Percentiles rank a stretch among this genome's conserved stretches.
Evolutionary conservation across 345 rosid genomes (phyloP).

Genomic region (Lagerstroemia speciosa): DNA sequence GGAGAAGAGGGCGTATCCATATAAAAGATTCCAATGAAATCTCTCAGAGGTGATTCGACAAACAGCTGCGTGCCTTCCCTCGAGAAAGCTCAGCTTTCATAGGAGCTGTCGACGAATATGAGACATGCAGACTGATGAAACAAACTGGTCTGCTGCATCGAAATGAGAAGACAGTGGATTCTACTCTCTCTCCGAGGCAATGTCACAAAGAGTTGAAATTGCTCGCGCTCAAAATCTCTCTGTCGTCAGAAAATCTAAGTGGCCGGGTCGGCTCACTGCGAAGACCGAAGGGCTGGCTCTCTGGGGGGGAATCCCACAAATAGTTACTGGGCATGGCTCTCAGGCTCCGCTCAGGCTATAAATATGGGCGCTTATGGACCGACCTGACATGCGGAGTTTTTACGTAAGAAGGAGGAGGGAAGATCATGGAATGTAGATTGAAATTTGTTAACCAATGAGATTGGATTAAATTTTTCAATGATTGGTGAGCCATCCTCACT

Average conservation of each 20-base stretch:
- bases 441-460: constrained; percentile 20
- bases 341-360: neutral
- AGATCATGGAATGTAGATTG: neutral
- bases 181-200: neutral
- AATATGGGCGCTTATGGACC: neutral
- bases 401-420: neutral
- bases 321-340: neutral
- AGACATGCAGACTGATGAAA: neutral
- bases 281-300: neutral
- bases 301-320: neutral
- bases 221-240: too few relatives aligned
- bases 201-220: neutral
- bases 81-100: neutral
- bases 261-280: neutral
- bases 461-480: neutral
- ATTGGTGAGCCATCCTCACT: neutral
- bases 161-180: neutral
- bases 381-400: neutral
- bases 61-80: neutral
- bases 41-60: neutral
- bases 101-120: neutral
- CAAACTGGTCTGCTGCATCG: neutral
- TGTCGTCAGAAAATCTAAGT: neutral
- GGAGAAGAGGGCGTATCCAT: constrained; percentile 32
- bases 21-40: neutral